phyloP scores from a whole-genome alignment of 2,329 filamentous ascomycete genomes.

The Cytospora mali region DNA sequence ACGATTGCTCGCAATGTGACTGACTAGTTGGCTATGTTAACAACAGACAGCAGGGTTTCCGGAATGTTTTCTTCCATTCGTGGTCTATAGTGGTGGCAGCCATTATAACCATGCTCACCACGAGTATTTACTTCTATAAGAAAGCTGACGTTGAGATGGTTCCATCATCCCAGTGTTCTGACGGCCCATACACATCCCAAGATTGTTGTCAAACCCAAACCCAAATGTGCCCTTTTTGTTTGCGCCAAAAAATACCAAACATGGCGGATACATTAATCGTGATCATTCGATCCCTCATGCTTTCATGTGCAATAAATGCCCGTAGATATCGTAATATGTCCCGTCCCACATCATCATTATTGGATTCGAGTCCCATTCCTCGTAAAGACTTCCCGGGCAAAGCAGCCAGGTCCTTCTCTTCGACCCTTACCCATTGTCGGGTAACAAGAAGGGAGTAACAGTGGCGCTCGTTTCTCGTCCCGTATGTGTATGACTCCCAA shows the following conservation, averaged over 20 bases:
- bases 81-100: neutral
- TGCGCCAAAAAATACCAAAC: neutral
- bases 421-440: no score
- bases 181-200: neutral
- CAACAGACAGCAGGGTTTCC: neutral
- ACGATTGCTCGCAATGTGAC: neutral
- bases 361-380: neutral
- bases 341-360: neutral
- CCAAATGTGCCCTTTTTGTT: neutral
- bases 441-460: no score
- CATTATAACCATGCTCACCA: neutral
- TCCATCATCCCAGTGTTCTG: neutral
- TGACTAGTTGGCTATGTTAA: neutral
- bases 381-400: neutral
- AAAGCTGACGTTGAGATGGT: neutral
- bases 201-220: neutral
- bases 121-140: neutral
- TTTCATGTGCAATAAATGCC: neutral
- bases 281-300: neutral
- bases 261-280: neutral
- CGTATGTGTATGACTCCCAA: no score
- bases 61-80: neutral
- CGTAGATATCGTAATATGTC: neutral
- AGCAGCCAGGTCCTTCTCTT: no score
- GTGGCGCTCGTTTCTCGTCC: no score